phyloP scores from a whole-genome alignment of 2,329 filamentous ascomycete genomes.

The Scleromitrula shiraiana region DNA sequence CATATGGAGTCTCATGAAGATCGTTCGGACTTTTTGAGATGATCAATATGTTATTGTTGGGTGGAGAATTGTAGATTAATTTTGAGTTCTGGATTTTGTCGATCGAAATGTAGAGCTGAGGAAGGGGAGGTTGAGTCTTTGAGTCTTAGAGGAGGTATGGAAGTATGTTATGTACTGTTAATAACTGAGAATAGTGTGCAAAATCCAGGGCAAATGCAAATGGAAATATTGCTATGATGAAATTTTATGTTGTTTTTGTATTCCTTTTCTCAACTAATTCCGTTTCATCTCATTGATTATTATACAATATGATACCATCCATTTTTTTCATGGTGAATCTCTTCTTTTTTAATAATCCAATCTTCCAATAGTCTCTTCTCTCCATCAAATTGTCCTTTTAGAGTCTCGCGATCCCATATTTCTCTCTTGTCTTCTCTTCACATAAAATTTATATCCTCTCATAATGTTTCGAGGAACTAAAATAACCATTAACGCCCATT shows the following conservation, averaged over 20 bases:
- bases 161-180: too few species aligned
- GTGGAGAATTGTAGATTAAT: too few species aligned
- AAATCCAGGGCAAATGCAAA: too few species aligned
- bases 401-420: slow-evolving; percentile 12
- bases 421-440: slow-evolving; percentile 7
- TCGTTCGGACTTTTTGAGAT: too few species aligned
- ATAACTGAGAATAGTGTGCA: too few species aligned
- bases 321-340: slow-evolving; percentile 11
- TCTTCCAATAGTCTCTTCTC: background rate
- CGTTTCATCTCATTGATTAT: slow-evolving; percentile 3
- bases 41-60: too few species aligned
- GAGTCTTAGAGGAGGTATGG: too few species aligned
- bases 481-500: slow-evolving; percentile 19
- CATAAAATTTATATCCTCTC: slow-evolving; percentile 7
- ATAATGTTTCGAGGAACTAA: slow-evolving; percentile 11
- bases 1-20: too few species aligned
- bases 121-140: too few species aligned
- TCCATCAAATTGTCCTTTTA: background rate
- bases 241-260: background rate
- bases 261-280: background rate
- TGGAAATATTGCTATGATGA: too few species aligned
- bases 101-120: too few species aligned
- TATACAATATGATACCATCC: slow-evolving; percentile 3
- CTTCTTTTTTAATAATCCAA: slow-evolving; percentile 11
- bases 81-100: too few species aligned